Evolutionary conservation across 2,329 filamentous ascomycete species (phyloP).

Genomic region (Clonostachys byssicola): DNA sequence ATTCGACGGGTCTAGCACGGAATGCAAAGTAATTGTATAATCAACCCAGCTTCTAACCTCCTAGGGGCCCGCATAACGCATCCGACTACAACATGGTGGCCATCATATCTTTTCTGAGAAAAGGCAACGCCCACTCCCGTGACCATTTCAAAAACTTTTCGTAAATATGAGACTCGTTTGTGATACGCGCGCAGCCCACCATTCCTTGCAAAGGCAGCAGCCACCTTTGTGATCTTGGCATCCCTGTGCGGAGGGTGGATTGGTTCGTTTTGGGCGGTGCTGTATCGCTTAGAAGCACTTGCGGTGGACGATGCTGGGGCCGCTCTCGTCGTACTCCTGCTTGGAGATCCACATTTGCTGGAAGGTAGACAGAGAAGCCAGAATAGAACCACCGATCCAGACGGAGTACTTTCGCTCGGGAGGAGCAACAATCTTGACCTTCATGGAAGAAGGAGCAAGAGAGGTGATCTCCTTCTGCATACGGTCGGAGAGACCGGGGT

Average conservation of each 20-base stretch:
- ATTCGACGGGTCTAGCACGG: slow-evolving; percentile 25
- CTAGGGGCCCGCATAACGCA: slow-evolving; percentile 39
- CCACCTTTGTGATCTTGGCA: slow-evolving; percentile 39
- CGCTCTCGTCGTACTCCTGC: slow-evolving; percentile 99
- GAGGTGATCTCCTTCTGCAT: slow-evolving; percentile 99
- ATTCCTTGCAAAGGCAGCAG: slow-evolving; percentile 36
- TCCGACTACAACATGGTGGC: slow-evolving; percentile 46
- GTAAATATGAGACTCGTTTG: slow-evolving; percentile 50
- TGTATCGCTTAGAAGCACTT: slow-evolving; percentile 94
- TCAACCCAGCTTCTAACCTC: slow-evolving; percentile 50
- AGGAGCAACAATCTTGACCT: slow-evolving; percentile 99
- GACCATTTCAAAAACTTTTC: slow-evolving; percentile 54
- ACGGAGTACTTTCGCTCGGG: slow-evolving; percentile 99
- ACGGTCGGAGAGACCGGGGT: slow-evolving; percentile 99
- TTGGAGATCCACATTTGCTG: slow-evolving; percentile 99
- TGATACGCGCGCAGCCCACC: slow-evolving; percentile 40
- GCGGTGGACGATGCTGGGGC: slow-evolving; percentile 98
- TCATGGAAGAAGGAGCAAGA: slow-evolving; percentile 99
- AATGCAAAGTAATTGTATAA: slow-evolving; percentile 49
- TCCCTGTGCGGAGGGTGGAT: slow-evolving; percentile 24
- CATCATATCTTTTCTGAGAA: slow-evolving; percentile 40
- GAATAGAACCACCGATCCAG: slow-evolving; percentile 99
- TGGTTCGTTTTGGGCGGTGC: slow-evolving; percentile 20
- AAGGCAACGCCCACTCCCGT: slow-evolving; percentile 45
- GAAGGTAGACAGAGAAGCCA: slow-evolving; percentile 99